Evolutionary conservation across 179 eudicot genomes (phyloP).

Genomic region (Silene noctiflora): DNA sequence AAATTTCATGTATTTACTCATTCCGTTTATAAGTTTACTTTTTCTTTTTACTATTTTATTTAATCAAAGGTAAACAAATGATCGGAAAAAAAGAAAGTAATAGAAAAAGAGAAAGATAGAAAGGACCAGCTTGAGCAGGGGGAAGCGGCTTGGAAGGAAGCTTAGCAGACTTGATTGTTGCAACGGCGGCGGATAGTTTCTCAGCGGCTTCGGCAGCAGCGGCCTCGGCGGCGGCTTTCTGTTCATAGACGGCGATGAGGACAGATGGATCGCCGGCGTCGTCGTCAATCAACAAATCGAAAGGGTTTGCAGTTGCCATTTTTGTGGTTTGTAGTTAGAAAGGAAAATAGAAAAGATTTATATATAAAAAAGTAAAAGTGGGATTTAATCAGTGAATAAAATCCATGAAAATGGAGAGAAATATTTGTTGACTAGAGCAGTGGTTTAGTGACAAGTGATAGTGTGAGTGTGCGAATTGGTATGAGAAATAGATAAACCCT

Average conservation of each 20-base stretch:
- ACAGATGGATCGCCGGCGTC: conserved; percentile 26
- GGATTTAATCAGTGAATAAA: not conserved
- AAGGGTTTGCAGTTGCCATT: conserved; percentile 25
- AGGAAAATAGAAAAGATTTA: not conserved
- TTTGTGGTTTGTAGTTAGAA: not conserved
- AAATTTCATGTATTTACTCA: too few species aligned
- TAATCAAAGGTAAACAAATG: not conserved
- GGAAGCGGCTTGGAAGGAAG: conserved; percentile 16
- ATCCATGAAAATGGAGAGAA: not conserved
- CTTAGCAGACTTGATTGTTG: conserved; percentile 17
- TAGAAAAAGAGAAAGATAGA: not conserved
- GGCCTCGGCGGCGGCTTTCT: conserved; percentile 3
- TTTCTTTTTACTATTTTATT: too few species aligned
- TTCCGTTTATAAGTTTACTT: too few species aligned
- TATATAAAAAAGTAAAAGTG: not conserved
- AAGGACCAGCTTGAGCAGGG: conserved; percentile 23
- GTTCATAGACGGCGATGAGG: conserved; percentile 12
- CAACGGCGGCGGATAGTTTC: not conserved
- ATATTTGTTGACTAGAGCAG: not conserved
- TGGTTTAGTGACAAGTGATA: not conserved
- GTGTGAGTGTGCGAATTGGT: not conserved
- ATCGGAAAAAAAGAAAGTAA: not conserved
- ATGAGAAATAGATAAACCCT: not conserved
- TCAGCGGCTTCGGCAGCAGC: conserved; percentile 2
- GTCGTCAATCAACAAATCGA: conserved; percentile 22